Base-by-base conservation (phyloP, 1,284 basidiomycete species). In the Apiotrichum gamsii region DNA sequence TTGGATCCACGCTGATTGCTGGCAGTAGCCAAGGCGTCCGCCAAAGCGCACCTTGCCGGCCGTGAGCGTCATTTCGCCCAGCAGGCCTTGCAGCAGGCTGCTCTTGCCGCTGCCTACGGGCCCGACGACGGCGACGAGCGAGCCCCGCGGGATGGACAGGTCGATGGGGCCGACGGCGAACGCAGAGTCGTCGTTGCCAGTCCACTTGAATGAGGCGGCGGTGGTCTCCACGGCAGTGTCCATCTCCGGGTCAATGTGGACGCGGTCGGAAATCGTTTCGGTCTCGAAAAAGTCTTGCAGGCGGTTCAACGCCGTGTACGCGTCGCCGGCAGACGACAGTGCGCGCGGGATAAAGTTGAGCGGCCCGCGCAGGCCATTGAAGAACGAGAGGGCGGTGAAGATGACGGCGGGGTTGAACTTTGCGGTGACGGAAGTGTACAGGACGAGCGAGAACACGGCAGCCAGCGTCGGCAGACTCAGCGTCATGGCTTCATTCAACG, bases 1-100 rank as follows among this genome's bases (percentile, higher is more conserved):
- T 68, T 80, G 78, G 50, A 87, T 82, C 84, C 86, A 90, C 2
- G 88, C 84, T 24, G 76, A 82, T 49, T 64, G 61, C 3, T 87
- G 80, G 64, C n/a, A n/a, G n/a, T n/a, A n/a, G n/a, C n/a, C n/a
- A n/a, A n/a, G n/a, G n/a, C n/a, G n/a, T n/a, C n/a, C 85, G 34
- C 85, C 83, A 58, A 83, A 80, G 0, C 70, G 71, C 28, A 84
- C 78, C 2, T 71, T 63, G 0, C 84, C 85, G 5, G 65, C 59
- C 0, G 75, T 62, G 38, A 71, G 74, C 31, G 78, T 74, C 84
- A 86, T 86, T 69, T 87, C 84, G 10, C 84, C 84, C 25, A 65
- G 51, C n/a, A n/a, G n/a, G 4, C 81, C 84, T 57, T 82, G 78
- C 3, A 86, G 69, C 11, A 87, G 65, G 60, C 80, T 82, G n/a